Conservation (phyloP, 306 rosid species). For the Erythrophleum fordii region DNA sequence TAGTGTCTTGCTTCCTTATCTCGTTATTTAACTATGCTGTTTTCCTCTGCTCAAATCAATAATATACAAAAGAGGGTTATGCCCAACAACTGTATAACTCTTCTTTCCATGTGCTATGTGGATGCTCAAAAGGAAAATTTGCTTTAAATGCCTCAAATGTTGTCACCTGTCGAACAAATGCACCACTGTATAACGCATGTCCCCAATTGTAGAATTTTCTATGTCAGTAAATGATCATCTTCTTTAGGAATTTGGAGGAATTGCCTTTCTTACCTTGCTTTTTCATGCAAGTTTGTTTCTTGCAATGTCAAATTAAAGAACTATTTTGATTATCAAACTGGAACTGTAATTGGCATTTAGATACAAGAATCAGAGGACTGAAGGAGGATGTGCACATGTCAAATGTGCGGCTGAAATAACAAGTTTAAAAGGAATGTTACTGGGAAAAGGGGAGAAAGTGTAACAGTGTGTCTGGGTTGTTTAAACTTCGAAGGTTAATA, state of each 20-base stretch:
- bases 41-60: neutral
- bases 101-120: neutral
- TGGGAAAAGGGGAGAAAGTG: neutral
- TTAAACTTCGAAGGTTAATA: neutral
- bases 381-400: neutral
- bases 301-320: too few species aligned
- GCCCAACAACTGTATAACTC: neutral
- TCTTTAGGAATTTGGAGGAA: neutral
- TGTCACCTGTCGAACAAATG: neutral
- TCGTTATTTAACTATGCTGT: neutral
- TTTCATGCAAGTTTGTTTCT: neutral
- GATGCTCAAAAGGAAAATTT: neutral
- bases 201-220: neutral
- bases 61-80: neutral
- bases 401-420: neutral
- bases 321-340: too few species aligned
- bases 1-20: neutral
- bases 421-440: neutral
- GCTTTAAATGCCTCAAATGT: neutral
- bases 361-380: neutral
- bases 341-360: neutral
- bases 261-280: neutral
- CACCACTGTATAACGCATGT: neutral
- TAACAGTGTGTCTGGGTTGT: neutral
- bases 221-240: neutral